phyloP scores from a whole-genome alignment of 1,139 yeast species.

The Hemisphaericaspora xylanilytica region DNA sequence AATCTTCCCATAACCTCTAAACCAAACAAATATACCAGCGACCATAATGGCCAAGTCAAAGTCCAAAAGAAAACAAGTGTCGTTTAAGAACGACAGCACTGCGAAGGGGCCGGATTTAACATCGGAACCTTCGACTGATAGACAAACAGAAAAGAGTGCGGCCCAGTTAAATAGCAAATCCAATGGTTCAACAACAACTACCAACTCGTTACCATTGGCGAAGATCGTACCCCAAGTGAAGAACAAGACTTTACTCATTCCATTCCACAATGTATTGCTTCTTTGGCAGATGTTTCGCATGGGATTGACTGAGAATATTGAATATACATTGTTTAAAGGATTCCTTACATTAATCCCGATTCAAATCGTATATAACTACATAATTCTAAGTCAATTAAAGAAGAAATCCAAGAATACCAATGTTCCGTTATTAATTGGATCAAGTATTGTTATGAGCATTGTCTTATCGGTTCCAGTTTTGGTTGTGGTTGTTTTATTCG shows the following conservation, averaged over 20 bases:
- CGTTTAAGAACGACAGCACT: background rate
- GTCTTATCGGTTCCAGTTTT: slow-evolving; percentile 53
- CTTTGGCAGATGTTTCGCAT: slow-evolving; percentile 35
- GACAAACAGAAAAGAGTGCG: background rate
- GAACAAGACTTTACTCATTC: slow-evolving; percentile 33
- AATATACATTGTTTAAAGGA: slow-evolving; percentile 28
- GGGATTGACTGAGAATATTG: slow-evolving; percentile 35
- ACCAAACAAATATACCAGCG: background rate
- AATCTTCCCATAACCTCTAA: background rate
- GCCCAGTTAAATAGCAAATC: background rate
- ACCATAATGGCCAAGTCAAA: background rate
- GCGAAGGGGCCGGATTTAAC: background rate
- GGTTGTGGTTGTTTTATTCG: slow-evolving; percentile 61
- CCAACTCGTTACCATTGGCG: background rate
- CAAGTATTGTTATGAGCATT: slow-evolving; percentile 41
- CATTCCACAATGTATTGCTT: slow-evolving; percentile 48
- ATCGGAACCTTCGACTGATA: no score
- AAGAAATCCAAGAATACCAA: slow-evolving; percentile 26
- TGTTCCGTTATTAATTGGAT: slow-evolving; percentile 29
- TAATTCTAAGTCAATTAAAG: slow-evolving; percentile 20
- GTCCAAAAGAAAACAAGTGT: slow-evolving; percentile 2
- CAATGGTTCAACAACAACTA: background rate
- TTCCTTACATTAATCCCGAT: slow-evolving; percentile 23
- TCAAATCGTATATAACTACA: slow-evolving; percentile 30
- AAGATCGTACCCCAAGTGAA: slow-evolving; percentile 20